A percentile compares a stretch with the other conserved stretches of the same genome.
Evolutionary conservation across 495 filamentous ascomycete genomes (phyloP).

Genomic region (Aspergillus bridgeri): DNA sequence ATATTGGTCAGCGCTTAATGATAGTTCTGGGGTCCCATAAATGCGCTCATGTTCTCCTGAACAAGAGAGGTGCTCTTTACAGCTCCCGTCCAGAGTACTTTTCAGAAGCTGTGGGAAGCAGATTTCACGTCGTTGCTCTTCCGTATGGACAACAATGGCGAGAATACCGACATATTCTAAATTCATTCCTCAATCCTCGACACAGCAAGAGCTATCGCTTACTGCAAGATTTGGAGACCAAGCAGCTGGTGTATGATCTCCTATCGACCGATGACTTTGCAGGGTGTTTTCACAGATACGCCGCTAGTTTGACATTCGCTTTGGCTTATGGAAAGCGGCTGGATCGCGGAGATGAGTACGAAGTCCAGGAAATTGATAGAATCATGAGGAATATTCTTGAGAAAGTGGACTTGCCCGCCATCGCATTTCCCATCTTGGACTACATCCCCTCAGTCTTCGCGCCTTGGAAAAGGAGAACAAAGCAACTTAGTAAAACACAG

Average conservation of each 20-base stretch:
- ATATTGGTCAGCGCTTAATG: constrained; percentile 51
- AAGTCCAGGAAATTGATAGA: constrained; percentile 22
- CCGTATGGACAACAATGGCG: constrained; percentile 40
- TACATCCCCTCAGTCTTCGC: constrained; percentile 39
- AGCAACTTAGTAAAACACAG: background rate
- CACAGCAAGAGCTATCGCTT: constrained; percentile 32
- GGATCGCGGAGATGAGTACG: constrained; percentile 25
- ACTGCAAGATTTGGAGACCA: constrained; percentile 33
- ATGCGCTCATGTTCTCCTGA: constrained; percentile 52
- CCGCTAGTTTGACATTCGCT: constrained; percentile 53
- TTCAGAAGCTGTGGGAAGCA: constrained; percentile 8
- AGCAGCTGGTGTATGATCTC: constrained; percentile 18
- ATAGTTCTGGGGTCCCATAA: constrained; percentile 56
- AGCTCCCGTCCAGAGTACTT: constrained; percentile 52
- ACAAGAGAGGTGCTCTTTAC: constrained; percentile 51
- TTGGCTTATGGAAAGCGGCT: constrained; percentile 55
- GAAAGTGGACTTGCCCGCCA: constrained; percentile 18
- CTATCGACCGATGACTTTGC: constrained; percentile 39
- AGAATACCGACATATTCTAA: constrained; percentile 25
- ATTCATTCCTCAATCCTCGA: constrained; percentile 28
- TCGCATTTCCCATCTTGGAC: constrained; percentile 40
- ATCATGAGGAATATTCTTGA: constrained; percentile 21
- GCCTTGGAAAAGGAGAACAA: constrained; percentile 51
- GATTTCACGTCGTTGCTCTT: constrained; percentile 37
- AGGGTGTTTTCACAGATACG: constrained; percentile 57